Evolutionary conservation across 306 rosid species (phyloP), one percentile per base, ranked within the genome.

Genomic region (Corylus americana): DNA sequence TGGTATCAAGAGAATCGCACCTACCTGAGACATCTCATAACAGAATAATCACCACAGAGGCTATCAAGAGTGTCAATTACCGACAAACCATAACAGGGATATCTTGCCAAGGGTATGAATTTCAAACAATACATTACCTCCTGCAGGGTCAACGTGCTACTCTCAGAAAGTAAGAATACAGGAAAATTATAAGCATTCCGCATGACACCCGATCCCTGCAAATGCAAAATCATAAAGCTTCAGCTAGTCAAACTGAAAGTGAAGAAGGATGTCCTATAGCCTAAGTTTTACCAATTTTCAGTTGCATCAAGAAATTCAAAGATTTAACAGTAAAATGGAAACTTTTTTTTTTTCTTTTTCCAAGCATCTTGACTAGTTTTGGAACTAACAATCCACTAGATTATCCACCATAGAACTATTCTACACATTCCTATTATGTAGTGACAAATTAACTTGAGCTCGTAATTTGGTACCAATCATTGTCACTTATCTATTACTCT

Each of bases 161-260:
- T 88, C 54, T 87, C 89, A 16, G 97, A 83, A 74, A 91, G 89
- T 71, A 94, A 80, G 83, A 94, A 94, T 74, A 89, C 91, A 45
- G 98, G 98, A 86, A 91, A 94, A 81, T 55, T 69, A 78, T 92
- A 90, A 4, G 62, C 47, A 12, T 89, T 89, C 98, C 92, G 86
- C 95, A 94, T 90, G 69, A 94, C 83, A 84, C 96, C 91, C 80
- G 97, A 90, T 72, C 98, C 98, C 98, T 94, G 92, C 77, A 85
- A 72, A 80, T 42, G 61, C 69, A 70, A 71, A 79, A 75, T 37
- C 68, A 70, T 57, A 35, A 78, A 70, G 44, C 81, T 42, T 68
- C 39, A 61, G 44, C 50, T 66, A 78, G 44, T 69, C 58, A 78
- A 67, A 74, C 61, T 59, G 49, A 20, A 59, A 55, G 44, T 71